These are phyloP conservation scores for Amphirosellinia nigrospora DNA, from an alignment of 495 filamentous ascomycete species.

Conservation along the genomic window DNA sequence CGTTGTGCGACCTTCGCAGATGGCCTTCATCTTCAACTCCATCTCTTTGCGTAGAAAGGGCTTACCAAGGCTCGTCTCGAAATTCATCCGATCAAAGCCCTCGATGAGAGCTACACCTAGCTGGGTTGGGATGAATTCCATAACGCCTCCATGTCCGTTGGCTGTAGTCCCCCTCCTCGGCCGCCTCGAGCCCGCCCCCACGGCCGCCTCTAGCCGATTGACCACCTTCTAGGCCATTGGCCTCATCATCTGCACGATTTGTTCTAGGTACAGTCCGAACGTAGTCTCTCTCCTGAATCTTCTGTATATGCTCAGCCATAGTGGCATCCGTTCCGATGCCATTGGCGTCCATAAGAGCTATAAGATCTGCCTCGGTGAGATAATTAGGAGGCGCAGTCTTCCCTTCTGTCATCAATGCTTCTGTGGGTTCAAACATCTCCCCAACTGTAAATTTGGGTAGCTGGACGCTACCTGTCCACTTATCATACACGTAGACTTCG, in stretches of 20 bases:
- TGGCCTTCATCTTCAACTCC: constrained; percentile 92
- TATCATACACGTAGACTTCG: constrained; percentile 94
- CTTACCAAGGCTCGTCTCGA: constrained; percentile 90
- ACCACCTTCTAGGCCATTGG: constrained; percentile 40
- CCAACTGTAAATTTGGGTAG: constrained; percentile 78
- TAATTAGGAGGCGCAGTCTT: constrained; percentile 84
- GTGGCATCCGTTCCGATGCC: constrained; percentile 98
- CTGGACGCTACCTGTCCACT: constrained; percentile 86
- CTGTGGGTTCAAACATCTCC: constrained; percentile 85
- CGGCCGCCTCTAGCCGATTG: constrained; percentile 46
- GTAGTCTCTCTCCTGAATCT: constrained; percentile 89
- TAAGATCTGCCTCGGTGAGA: constrained; percentile 95
- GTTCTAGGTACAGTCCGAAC: constrained; percentile 67
- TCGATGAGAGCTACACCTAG: constrained; percentile 89
- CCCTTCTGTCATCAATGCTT: constrained; percentile 87
- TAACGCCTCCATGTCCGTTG: constrained; percentile 59
- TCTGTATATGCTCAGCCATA: constrained; percentile 97
- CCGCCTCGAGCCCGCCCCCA: constrained; percentile 47
- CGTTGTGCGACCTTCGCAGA: constrained; percentile 84
- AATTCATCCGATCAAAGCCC: constrained; percentile 89
- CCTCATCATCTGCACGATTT: constrained; percentile 34
- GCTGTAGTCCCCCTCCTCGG: constrained; percentile 46
- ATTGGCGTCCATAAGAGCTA: constrained; percentile 97
- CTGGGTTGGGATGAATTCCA: constrained; percentile 89
- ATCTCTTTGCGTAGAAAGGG: constrained; percentile 98